phyloP scores from a whole-genome alignment of 2,329 filamentous ascomycete species.

The Sordariomycetes sp. region DNA sequence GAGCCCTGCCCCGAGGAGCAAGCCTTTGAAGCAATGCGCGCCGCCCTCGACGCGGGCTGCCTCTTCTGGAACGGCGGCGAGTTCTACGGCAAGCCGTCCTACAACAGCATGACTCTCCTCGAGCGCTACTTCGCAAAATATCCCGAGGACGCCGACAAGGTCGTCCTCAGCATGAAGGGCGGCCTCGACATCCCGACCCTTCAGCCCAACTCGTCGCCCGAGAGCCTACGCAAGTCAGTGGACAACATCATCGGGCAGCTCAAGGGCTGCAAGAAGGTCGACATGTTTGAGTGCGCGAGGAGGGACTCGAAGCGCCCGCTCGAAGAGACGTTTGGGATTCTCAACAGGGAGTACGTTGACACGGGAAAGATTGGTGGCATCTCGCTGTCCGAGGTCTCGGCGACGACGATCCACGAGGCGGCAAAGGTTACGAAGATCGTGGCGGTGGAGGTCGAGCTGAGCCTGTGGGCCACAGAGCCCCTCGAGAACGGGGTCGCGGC shows the following conservation, averaged over 20 bases:
- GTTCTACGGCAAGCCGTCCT: slow-evolving; percentile 47
- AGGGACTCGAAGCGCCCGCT: slow-evolving; percentile 36
- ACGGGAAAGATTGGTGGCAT: slow-evolving; percentile 37
- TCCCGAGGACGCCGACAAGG: slow-evolving; percentile 48
- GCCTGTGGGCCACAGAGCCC: slow-evolving; percentile 32
- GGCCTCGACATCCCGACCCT: slow-evolving; percentile 22
- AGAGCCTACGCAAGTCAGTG: slow-evolving; percentile 40
- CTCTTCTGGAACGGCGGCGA: slow-evolving; percentile 51
- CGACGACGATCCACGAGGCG: slow-evolving; percentile 32
- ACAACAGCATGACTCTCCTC: slow-evolving; percentile 45
- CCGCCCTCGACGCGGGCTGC: slow-evolving; percentile 29
- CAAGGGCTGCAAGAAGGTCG: slow-evolving; percentile 43
- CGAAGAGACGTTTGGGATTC: slow-evolving; percentile 24
- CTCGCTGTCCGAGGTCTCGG: slow-evolving; percentile 36
- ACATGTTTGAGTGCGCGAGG: slow-evolving; percentile 46
- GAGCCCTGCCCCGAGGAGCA: slow-evolving; percentile 27
- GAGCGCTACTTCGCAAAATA: slow-evolving; percentile 49
- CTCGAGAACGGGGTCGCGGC: slow-evolving; percentile 36
- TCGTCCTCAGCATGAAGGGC: slow-evolving; percentile 52
- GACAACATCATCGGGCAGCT: slow-evolving; percentile 38
- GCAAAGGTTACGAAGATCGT: slow-evolving; percentile 27
- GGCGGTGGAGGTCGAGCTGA: slow-evolving; percentile 41
- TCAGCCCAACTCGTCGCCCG: slow-evolving; percentile 35
- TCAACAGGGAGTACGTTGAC: slow-evolving; percentile 34
- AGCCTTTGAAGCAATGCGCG: slow-evolving; percentile 40